phyloP scores from a whole-genome alignment of 495 filamentous ascomycete genomes.

The Daldinia childiae region DNA sequence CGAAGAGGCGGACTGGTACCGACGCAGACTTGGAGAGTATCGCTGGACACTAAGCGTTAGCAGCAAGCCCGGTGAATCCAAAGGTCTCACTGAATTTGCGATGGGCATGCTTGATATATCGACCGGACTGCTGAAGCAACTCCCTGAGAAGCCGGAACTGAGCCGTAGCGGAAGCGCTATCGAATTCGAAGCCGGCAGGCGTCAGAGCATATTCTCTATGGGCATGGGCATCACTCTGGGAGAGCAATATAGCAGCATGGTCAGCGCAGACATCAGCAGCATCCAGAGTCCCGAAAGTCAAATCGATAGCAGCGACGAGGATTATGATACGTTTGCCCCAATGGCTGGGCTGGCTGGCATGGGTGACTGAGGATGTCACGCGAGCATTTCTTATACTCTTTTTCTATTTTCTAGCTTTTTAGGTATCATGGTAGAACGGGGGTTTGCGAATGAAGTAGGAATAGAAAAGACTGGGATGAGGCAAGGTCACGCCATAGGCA shows the following conservation, averaged over 20 bases:
- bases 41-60: conserved; percentile 92
- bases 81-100: conserved; percentile 75
- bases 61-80: conserved; percentile 74
- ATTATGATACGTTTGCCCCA: conserved; percentile 46
- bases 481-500: conserved; percentile 48
- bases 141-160: conserved; percentile 65
- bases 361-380: conserved; percentile 35
- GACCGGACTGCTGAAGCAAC: conserved; percentile 63
- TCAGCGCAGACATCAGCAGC: conserved; percentile 54
- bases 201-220: conserved; percentile 49
- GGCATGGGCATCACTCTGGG: conserved; percentile 30
- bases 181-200: conserved; percentile 54
- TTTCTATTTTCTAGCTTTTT: conserved; percentile 14
- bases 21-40: conserved; percentile 84
- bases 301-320: conserved; percentile 57
- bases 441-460: conserved; percentile 35
- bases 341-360: conserved; percentile 44
- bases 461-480: conserved; percentile 41
- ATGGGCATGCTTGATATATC: conserved; percentile 76
- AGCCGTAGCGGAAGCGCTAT: conserved; percentile 55
- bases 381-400: conserved; percentile 4
- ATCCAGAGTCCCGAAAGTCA: conserved; percentile 55
- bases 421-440: conserved; percentile 30
- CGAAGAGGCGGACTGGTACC: conserved; percentile 97
- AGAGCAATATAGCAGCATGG: conserved; percentile 45